These are phyloP conservation scores for Globisporangium echinulatum DNA, from an alignment of 352 stramenopile genomes.

Conservation along the genomic window DNA sequence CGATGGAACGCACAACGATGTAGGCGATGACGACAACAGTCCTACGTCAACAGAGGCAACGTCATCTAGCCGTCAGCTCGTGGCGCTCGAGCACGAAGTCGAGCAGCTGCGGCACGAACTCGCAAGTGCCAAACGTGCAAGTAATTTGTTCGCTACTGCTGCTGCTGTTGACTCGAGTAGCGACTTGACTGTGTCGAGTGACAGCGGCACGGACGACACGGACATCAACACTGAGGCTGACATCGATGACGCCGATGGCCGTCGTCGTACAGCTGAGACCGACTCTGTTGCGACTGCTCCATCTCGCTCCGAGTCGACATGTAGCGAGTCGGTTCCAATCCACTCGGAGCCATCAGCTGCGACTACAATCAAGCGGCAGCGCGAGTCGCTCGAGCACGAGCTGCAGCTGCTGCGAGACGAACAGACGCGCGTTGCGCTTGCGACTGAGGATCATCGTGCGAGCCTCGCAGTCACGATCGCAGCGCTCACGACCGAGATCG, in stretches of 20 bases:
- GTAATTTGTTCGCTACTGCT: background rate
- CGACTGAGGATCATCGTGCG: conserved; percentile 12
- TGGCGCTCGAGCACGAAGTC: conserved; percentile 24
- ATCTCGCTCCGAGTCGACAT: no score
- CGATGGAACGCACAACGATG: background rate
- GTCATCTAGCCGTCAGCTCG: no score
- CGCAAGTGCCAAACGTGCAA: background rate
- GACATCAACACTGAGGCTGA: no score
- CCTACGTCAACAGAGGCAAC: no score
- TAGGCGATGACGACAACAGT: background rate
- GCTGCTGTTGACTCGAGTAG: no score
- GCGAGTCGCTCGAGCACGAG: conserved; percentile 7
- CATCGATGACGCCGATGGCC: no score
- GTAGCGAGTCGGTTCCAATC: no score
- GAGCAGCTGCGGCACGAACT: conserved; percentile 24
- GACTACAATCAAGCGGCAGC: background rate
- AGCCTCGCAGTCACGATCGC: conserved; percentile 22
- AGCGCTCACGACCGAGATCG: conserved; percentile 30
- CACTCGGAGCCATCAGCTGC: background rate
- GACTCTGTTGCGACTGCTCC: no score
- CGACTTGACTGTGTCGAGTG: no score
- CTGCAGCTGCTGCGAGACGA: conserved; percentile 15
- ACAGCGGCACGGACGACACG: no score
- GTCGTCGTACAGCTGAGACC: no score
- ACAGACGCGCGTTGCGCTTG: conserved; percentile 9